Conservation (phyloP, 352 stramenopile genomes). For the Globisporangium nodosum region DNA sequence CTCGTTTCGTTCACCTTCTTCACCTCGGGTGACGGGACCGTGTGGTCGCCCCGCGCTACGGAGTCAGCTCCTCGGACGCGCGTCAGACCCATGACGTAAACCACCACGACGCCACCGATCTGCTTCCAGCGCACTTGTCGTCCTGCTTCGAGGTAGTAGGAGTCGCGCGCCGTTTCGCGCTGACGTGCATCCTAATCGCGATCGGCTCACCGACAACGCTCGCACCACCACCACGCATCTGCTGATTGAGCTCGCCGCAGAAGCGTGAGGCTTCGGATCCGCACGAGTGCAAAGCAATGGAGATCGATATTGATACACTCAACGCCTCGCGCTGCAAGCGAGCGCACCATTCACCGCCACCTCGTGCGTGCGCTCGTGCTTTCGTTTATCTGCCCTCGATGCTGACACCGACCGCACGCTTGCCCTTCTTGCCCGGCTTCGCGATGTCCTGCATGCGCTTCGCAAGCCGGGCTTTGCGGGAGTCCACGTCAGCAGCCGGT, state of each 20-base stretch:
- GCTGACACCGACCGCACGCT: slow-evolving; percentile 67
- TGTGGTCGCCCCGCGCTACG: not conserved
- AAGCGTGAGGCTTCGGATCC: no score
- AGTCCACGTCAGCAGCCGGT: slow-evolving; percentile 46
- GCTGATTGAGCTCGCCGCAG: no score
- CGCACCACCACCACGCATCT: not conserved
- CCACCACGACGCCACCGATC: not conserved
- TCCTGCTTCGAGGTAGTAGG: no score
- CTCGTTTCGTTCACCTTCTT: slow-evolving; percentile 1
- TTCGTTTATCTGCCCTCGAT: slow-evolving; percentile 68
- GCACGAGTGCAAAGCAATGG: not conserved
- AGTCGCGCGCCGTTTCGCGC: not conserved
- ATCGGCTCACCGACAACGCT: not conserved
- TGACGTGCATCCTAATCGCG: not conserved
- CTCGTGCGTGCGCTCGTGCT: no score
- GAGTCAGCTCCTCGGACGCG: not conserved
- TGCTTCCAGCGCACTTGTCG: no score
- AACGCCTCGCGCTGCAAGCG: not conserved
- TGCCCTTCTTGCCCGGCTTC: slow-evolving; percentile 67
- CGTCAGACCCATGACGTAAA: not conserved
- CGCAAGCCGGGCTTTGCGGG: slow-evolving; percentile 71
- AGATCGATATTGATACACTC: not conserved
- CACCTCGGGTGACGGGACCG: not conserved
- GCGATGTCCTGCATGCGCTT: slow-evolving; percentile 88
- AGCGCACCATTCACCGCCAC: not conserved